Conservation (phyloP, 2,329 filamentous ascomycete genomes). For the Furcasterigmium furcatum region DNA sequence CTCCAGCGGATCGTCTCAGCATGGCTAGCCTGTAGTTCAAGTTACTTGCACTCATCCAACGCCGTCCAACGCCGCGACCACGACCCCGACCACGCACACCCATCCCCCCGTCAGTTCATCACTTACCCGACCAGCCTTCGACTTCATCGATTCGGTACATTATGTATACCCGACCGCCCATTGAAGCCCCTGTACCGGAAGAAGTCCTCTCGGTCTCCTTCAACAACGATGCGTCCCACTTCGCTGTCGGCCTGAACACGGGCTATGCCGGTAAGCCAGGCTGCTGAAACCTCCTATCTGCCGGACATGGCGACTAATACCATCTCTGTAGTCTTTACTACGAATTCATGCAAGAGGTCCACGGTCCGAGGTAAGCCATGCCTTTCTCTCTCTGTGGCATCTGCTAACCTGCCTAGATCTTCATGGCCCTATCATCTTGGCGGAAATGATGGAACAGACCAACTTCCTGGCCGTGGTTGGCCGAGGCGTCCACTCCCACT, state of each 20-base stretch:
- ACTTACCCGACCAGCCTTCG: too few relatives aligned
- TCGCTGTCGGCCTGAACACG: conserved; percentile 80
- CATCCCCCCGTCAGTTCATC: too few relatives aligned
- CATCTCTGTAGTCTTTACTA: conserved; percentile 61
- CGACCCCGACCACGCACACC: too few relatives aligned
- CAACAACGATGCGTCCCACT: conserved; percentile 81
- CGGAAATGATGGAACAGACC: conserved; percentile 81
- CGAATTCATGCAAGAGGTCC: conserved; percentile 65
- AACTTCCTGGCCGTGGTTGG: conserved; percentile 89
- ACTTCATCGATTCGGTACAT: too few relatives aligned
- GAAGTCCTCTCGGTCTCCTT: conserved; percentile 81
- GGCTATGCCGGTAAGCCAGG: conserved; percentile 69
- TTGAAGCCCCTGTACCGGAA: conserved; percentile 72
- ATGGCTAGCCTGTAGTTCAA: too few relatives aligned
- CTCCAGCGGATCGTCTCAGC: too few relatives aligned
- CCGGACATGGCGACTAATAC: conserved; percentile 7
- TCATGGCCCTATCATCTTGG: conserved; percentile 77
- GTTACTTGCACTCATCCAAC: too few relatives aligned
- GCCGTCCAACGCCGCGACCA: too few relatives aligned
- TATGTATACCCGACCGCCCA: conserved; percentile 91
- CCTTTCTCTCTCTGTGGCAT: neutral
- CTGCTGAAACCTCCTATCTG: neutral
- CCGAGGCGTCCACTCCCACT: conserved; percentile 81
- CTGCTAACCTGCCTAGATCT: conserved; percentile 51
- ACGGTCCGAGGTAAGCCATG: neutral